Conservation (phyloP, 352 stramenopile genomes). For the Pythium guiyangense region DNA sequence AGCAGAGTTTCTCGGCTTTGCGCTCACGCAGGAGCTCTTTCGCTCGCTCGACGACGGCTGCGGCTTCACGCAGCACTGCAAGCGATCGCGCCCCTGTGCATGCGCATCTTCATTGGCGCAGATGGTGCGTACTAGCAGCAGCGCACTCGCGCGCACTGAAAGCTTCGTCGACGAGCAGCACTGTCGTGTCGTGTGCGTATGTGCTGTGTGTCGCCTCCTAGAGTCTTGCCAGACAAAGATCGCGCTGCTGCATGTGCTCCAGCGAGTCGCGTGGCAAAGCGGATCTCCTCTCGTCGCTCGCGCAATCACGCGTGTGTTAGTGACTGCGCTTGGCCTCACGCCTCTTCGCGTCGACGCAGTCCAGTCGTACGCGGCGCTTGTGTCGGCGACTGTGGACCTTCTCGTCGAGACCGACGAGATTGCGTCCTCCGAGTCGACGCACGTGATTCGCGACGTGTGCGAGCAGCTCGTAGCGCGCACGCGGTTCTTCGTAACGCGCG, state of each 20-base stretch:
- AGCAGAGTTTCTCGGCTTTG: no score
- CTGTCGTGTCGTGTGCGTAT: background rate
- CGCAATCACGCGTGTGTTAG: slow-evolving; percentile 15
- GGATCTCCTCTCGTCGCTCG: slow-evolving; percentile 4
- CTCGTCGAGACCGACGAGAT: slow-evolving; percentile 10
- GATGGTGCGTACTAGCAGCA: slow-evolving; percentile 5
- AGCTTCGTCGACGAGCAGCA: no score
- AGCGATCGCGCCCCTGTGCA: slow-evolving; percentile 24
- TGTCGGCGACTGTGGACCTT: slow-evolving; percentile 36
- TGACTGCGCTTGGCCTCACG: slow-evolving; percentile 28
- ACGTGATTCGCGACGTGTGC: slow-evolving; percentile 1
- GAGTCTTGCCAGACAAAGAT: slow-evolving; percentile 19
- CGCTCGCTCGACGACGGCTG: slow-evolving; percentile 12
- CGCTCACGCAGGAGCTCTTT: slow-evolving; percentile 27
- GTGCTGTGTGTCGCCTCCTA: slow-evolving; percentile 1
- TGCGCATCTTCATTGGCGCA: no score
- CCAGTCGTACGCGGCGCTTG: slow-evolving; percentile 31
- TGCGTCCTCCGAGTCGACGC: background rate
- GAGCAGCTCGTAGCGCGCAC: no score
- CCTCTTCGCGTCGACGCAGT: slow-evolving; percentile 17
- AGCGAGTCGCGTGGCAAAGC: slow-evolving; percentile 33
- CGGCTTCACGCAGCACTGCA: slow-evolving; percentile 13
- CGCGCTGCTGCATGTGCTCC: slow-evolving; percentile 32
- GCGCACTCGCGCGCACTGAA: no score
- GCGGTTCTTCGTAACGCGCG: no score